phyloP scores from a whole-genome alignment of 768 basidiomycete species.

The Terana coerulea region DNA sequence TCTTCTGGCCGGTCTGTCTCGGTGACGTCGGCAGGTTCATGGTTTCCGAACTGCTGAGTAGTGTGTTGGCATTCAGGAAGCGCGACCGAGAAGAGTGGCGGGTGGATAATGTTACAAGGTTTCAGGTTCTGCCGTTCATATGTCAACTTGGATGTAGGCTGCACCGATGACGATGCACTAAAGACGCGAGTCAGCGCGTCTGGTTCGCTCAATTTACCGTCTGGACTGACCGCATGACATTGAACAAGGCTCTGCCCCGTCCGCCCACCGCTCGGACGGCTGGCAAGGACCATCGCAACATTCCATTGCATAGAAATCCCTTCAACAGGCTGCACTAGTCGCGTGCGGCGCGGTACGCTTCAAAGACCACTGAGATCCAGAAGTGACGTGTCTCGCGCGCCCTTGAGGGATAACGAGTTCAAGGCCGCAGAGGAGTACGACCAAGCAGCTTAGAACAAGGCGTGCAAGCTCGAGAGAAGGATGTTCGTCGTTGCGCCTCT shows the following conservation, averaged over 20 bases:
- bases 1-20: no score
- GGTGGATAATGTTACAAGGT: background rate
- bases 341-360: constrained; percentile 3
- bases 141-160: background rate
- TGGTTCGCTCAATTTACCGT: background rate
- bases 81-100: no score
- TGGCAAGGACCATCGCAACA: constrained; percentile 70
- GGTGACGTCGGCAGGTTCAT: no score
- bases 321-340: constrained; percentile 1
- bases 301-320: constrained; percentile 56
- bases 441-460: background rate
- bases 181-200: background rate
- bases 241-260: constrained; percentile 22
- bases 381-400: background rate
- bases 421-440: no score
- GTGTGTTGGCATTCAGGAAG: no score
- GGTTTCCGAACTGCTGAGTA: no score
- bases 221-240: constrained; percentile 3
- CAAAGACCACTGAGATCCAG: background rate
- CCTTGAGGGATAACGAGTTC: background rate
- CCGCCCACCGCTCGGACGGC: constrained; percentile 45
- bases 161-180: background rate
- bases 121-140: background rate
- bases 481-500: background rate
- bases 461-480: background rate